phyloP scores from a whole-genome alignment of 768 basidiomycete species.

The Russula griseocarnosa region DNA sequence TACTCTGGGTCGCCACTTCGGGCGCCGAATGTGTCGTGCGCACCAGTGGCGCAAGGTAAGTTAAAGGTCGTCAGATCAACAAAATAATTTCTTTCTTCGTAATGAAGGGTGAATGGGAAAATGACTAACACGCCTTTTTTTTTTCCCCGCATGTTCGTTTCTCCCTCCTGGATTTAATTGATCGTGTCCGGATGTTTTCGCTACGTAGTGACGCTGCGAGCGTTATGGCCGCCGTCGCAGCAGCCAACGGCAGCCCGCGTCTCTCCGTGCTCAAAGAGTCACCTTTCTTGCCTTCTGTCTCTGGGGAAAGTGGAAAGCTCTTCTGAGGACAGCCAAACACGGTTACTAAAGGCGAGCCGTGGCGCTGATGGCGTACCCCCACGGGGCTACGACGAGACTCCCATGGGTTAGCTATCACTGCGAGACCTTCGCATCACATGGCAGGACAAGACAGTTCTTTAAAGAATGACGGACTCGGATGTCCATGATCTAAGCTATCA shows the following conservation, averaged over 20 bases:
- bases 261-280: slow-evolving; percentile 35
- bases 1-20: slow-evolving; percentile 49
- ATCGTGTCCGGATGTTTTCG: background rate
- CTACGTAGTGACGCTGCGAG: slow-evolving; percentile 33
- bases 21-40: slow-evolving; percentile 44
- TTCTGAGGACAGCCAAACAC: background rate
- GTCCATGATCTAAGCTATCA: background rate
- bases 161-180: background rate
- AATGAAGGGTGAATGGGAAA: too few relatives aligned
- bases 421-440: background rate
- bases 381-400: background rate
- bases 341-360: background rate
- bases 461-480: background rate
- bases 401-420: background rate
- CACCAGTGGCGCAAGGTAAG: slow-evolving; percentile 39
- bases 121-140: background rate
- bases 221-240: slow-evolving; percentile 34
- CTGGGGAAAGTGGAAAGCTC: slow-evolving; percentile 22
- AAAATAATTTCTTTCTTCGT: too few relatives aligned
- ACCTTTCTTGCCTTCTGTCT: slow-evolving; percentile 34
- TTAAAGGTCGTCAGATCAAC: background rate
- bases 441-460: background rate
- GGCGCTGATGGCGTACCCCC: background rate
- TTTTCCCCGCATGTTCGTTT: background rate
- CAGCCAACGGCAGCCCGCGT: slow-evolving; percentile 27